phyloP scores from a whole-genome alignment of 2,329 filamentous ascomycete genomes.

The Penicillium sp. region DNA sequence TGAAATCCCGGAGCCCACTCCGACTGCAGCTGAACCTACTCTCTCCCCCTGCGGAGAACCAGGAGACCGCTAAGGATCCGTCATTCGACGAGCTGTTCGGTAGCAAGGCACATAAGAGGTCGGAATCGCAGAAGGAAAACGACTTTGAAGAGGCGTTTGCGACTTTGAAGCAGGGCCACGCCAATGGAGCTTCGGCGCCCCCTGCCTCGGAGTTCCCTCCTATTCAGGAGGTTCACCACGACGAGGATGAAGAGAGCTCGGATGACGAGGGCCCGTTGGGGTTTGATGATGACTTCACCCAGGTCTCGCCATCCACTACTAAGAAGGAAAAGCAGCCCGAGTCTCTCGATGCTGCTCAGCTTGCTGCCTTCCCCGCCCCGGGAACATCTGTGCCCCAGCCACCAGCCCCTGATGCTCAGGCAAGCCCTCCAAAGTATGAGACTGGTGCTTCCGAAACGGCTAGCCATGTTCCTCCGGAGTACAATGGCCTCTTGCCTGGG shows the following conservation, averaged over 20 bases:
- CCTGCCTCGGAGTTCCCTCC: slow-evolving; percentile 74
- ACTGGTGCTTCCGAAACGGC: slow-evolving; percentile 20
- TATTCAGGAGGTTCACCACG: slow-evolving; percentile 77
- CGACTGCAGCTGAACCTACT: slow-evolving; percentile 30
- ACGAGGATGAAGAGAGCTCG: slow-evolving; percentile 76
- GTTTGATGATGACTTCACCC: slow-evolving; percentile 89
- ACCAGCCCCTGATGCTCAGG: slow-evolving; percentile 53
- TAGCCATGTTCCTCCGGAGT: slow-evolving; percentile 34
- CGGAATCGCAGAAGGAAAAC: slow-evolving; percentile 43
- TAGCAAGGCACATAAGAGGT: slow-evolving; percentile 40
- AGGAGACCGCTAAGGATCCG: slow-evolving; percentile 31
- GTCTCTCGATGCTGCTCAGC: slow-evolving; percentile 36
- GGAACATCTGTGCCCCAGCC: slow-evolving; percentile 37
- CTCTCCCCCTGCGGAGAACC: slow-evolving; percentile 40
- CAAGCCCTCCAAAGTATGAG: slow-evolving; percentile 49
- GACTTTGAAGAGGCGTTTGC: slow-evolving; percentile 48
- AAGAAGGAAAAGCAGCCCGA: slow-evolving; percentile 27
- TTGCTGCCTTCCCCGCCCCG: slow-evolving; percentile 37
- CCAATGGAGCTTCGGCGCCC: slow-evolving; percentile 26
- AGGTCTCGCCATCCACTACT: slow-evolving; percentile 47
- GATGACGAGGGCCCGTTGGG: slow-evolving; percentile 61
- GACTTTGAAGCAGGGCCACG: slow-evolving; percentile 42
- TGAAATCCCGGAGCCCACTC: slow-evolving; percentile 23
- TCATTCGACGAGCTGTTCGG: slow-evolving; percentile 46
- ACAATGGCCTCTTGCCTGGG: slow-evolving; percentile 38